Percentiles rank a stretch among this genome's conserved stretches.
Evolutionary conservation across 2,329 filamentous ascomycete genomes (phyloP).

Genomic region (Trichoderma simmonsii): DNA sequence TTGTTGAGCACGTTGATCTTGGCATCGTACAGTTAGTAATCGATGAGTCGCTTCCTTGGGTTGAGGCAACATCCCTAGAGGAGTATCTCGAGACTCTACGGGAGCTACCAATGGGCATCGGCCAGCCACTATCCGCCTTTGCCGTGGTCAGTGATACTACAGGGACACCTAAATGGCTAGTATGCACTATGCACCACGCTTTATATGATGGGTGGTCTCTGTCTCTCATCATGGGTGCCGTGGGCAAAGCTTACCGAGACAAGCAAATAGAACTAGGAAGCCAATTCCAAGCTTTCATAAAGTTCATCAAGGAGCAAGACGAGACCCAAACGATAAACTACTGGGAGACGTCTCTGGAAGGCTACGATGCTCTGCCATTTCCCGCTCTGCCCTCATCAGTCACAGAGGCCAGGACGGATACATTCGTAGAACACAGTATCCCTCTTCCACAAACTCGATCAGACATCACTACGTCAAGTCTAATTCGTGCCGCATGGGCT

Average conservation of each 20-base stretch:
- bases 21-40: slow-evolving; percentile 35
- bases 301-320: not conserved
- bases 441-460: not conserved
- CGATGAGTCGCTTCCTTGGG: slow-evolving; percentile 34
- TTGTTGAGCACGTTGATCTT: not conserved
- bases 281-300: not conserved
- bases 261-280: not conserved
- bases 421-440: not conserved
- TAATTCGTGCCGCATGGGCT: slow-evolving; percentile 43
- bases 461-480: slow-evolving; percentile 11
- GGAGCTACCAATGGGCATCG: slow-evolving; percentile 36
- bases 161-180: slow-evolving; percentile 41
- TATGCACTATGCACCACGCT: slow-evolving; percentile 42
- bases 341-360: not conserved
- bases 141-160: slow-evolving; percentile 34
- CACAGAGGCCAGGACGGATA: not conserved
- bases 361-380: not conserved
- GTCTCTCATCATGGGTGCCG: slow-evolving; percentile 41
- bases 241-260: not conserved
- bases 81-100: slow-evolving; percentile 38
- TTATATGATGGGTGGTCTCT: slow-evolving; percentile 48
- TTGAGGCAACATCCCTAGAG: slow-evolving; percentile 26
- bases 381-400: not conserved
- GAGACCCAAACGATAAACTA: not conserved
- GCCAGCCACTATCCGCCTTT: slow-evolving; percentile 40